Percentiles rank a stretch among this genome's conserved stretches.
Conservation (phyloP, 2,329 filamentous ascomycete species). For the Periconia sp. region DNA sequence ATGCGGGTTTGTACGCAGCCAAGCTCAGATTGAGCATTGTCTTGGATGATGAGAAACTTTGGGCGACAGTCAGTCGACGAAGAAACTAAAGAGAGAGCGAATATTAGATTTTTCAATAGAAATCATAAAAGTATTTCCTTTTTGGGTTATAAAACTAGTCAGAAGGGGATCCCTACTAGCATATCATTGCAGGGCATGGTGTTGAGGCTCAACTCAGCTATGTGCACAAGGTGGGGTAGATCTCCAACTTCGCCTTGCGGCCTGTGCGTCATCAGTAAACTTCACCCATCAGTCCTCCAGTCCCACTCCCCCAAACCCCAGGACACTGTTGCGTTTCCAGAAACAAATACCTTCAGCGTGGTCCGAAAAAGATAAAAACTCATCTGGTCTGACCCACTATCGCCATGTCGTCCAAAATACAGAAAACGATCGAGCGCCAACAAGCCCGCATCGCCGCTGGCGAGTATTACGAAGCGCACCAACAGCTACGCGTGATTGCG, state of each 20-base stretch:
- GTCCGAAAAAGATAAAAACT: not conserved
- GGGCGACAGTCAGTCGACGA: too few relatives aligned
- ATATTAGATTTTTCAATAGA: too few relatives aligned
- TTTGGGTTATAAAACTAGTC: too few relatives aligned
- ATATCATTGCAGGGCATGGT: too few relatives aligned
- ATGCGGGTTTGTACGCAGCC: too few relatives aligned
- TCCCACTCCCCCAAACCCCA: not conserved
- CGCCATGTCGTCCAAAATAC: conserved; percentile 56
- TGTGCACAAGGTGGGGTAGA: too few relatives aligned
- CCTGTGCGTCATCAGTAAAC: conserved; percentile 8
- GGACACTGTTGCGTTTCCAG: not conserved
- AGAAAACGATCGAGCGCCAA: conserved; percentile 73
- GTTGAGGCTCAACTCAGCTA: too few relatives aligned
- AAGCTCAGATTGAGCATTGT: too few relatives aligned
- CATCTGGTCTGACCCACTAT: not conserved
- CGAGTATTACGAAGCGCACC: conserved; percentile 96
- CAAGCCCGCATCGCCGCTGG: conserved; percentile 70
- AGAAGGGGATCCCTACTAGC: too few relatives aligned
- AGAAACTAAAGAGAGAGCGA: too few relatives aligned
- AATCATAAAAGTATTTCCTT: too few relatives aligned
- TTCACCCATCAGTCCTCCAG: not conserved
- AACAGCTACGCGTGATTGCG: conserved; percentile 94
- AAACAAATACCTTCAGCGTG: not conserved
- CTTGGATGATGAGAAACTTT: too few relatives aligned
- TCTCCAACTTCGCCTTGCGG: not conserved